phyloP scores from a whole-genome alignment of 2,329 filamentous ascomycete genomes.

The Colletotrichum spinosum region DNA sequence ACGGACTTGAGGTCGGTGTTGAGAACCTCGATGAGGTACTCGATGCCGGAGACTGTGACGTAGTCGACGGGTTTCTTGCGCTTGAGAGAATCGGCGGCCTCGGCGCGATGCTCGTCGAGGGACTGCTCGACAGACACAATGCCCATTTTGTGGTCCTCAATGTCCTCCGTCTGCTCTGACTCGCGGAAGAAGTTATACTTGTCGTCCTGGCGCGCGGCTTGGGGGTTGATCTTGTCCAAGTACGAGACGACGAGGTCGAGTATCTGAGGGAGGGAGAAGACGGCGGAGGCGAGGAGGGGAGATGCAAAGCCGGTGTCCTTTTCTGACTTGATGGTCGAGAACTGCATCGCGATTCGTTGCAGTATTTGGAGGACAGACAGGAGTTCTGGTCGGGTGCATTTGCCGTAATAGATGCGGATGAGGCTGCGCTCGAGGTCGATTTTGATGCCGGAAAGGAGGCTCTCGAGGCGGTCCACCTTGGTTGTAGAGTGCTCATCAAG shows the following conservation, averaged over 20 bases:
- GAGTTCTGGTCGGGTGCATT: conserved; percentile 90
- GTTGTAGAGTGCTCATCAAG: conserved; percentile 74
- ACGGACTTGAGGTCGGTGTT: conserved; percentile 87
- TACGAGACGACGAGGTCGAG: conserved; percentile 77
- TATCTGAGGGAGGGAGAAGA: conserved; percentile 82
- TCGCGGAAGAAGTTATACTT: conserved; percentile 96
- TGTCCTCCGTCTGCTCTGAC: conserved; percentile 86
- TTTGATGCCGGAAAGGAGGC: conserved; percentile 76
- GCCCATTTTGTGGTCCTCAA: conserved; percentile 87
- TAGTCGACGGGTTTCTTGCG: conserved; percentile 79
- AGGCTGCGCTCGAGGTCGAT: conserved; percentile 92
- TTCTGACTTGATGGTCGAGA: conserved; percentile 72
- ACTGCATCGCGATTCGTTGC: conserved; percentile 84
- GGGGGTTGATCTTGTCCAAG: conserved; percentile 85
- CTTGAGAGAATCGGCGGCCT: conserved; percentile 78
- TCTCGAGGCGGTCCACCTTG: conserved; percentile 79
- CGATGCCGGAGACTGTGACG: conserved; percentile 87
- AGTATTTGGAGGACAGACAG: conserved; percentile 86
- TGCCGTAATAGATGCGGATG: conserved; percentile 97
- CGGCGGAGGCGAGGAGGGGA: conserved; percentile 74
- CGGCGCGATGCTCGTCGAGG: conserved; percentile 79
- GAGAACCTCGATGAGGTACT: conserved; percentile 92
- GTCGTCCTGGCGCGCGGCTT: conserved; percentile 87
- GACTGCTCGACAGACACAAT: conserved; percentile 95
- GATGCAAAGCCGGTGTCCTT: conserved; percentile 80